These are phyloP conservation scores for Trypanosoma mega DNA, from an alignment of 208 protist genomes.

Conservation along the genomic window DNA sequence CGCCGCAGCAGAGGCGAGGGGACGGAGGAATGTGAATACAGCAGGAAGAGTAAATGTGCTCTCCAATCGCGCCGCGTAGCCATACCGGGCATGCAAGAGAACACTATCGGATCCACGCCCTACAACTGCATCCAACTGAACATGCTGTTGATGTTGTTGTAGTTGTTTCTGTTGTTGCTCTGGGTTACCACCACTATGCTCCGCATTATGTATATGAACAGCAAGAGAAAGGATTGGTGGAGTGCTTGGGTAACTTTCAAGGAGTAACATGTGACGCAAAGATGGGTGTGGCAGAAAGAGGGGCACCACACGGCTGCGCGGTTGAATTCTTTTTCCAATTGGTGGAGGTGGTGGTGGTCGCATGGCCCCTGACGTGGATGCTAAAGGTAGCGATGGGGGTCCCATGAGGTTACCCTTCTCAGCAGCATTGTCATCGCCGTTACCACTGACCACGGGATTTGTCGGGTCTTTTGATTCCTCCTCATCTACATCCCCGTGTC, in stretches of 20 bases:
- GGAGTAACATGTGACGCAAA: conserved; percentile 51
- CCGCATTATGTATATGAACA: conserved; percentile 30
- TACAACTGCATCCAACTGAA: conserved; percentile 57
- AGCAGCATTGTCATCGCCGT: not conserved
- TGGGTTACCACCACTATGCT: not conserved
- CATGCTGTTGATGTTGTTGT: conserved; percentile 49
- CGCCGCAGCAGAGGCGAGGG: conserved; percentile 44
- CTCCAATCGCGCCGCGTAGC: conserved; percentile 61
- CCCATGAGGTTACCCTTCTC: too few species aligned
- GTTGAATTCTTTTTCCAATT: not conserved
- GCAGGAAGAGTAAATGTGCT: conserved; percentile 47
- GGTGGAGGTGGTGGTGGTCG: not conserved
- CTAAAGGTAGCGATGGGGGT: too few species aligned
- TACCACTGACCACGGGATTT: conserved; percentile 25
- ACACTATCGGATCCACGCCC: conserved; percentile 66
- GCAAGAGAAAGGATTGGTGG: conserved; percentile 54
- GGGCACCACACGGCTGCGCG: conserved; percentile 38
- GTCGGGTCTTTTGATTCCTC: conserved; percentile 14
- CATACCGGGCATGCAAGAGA: conserved; percentile 70
- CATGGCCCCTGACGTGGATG: not conserved
- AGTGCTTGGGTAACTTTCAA: conserved; percentile 72
- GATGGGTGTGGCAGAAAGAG: conserved; percentile 59
- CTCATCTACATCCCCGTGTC: conserved; percentile 12
- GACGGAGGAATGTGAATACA: conserved; percentile 41
- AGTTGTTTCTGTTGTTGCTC: conserved; percentile 10